Conservation (phyloP, 768 basidiomycete genomes). For the Psilocybe sp. region DNA sequence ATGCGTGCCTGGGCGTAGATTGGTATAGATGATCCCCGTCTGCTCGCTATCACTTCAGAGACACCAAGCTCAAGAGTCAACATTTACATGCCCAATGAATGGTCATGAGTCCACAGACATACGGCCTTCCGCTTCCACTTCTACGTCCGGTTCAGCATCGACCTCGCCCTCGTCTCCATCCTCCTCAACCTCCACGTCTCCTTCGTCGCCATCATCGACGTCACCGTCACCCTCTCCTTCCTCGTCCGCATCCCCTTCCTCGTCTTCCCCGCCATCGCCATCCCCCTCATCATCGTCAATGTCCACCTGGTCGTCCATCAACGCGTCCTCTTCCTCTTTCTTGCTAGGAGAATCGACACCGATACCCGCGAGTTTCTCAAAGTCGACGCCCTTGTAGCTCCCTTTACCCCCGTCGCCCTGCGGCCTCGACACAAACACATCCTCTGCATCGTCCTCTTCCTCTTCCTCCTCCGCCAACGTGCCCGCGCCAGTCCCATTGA, state of each 20-base stretch:
- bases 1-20: no score
- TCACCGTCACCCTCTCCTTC: constrained; percentile 13
- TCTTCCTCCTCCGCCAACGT: constrained; percentile 34
- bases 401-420: constrained; percentile 8
- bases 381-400: constrained; percentile 1
- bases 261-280: constrained; percentile 12
- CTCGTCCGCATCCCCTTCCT: constrained; percentile 17
- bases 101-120: constrained; percentile 6
- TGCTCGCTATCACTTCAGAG: no score
- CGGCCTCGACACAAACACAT: constrained; percentile 5
- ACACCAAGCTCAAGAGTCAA: no score
- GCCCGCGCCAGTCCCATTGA: constrained; percentile 16
- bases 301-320: constrained; percentile 9
- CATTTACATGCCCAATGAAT: no score
- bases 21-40: no score
- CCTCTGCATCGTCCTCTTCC: constrained; percentile 13
- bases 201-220: no score
- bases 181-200: not conserved
- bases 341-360: no score
- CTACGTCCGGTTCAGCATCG: constrained; percentile 12
- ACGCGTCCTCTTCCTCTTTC: no score
- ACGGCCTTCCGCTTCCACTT: constrained; percentile 11
- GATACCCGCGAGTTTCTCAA: no score
- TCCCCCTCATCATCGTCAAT: constrained; percentile 15
- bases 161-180: constrained; percentile 15